Percentiles rank a stretch among this genome's conserved stretches.
These are phyloP conservation scores for Pezicula neosporulosa DNA, from an alignment of 2,329 filamentous ascomycete genomes.

Conservation along the genomic window DNA sequence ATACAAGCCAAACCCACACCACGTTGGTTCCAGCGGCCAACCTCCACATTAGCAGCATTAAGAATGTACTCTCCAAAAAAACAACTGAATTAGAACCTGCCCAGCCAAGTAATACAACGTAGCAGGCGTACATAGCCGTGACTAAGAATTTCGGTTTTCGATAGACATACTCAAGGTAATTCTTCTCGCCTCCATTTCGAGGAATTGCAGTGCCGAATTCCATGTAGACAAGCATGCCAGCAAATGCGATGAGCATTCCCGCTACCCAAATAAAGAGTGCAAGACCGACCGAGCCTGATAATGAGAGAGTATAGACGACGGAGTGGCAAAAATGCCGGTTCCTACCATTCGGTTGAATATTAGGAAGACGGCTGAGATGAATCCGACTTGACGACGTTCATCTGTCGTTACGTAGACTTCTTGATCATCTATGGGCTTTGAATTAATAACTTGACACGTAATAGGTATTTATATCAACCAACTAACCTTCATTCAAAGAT, in stretches of 20 bases:
- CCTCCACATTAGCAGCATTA: slow-evolving; percentile 58
- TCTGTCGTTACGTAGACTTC: slow-evolving; percentile 10
- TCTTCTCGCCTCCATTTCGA: slow-evolving; percentile 63
- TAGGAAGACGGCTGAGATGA: slow-evolving; percentile 52
- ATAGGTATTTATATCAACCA: too few relatives aligned
- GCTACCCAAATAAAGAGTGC: slow-evolving; percentile 61
- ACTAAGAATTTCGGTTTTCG: slow-evolving; percentile 56
- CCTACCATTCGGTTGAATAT: slow-evolving; percentile 66
- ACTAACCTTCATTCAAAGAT: too few relatives aligned
- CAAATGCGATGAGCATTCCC: slow-evolving; percentile 57
- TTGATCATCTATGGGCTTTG: too few relatives aligned
- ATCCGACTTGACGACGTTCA: slow-evolving; percentile 48
- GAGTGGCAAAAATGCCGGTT: slow-evolving; percentile 65
- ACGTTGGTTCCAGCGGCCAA: slow-evolving; percentile 64
- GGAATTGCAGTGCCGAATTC: slow-evolving; percentile 65
- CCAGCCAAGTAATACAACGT: slow-evolving; percentile 62
- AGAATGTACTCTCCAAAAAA: slow-evolving; percentile 72
- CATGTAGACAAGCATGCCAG: slow-evolving; percentile 61
- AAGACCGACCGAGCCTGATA: slow-evolving; percentile 59
- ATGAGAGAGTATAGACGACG: slow-evolving; percentile 52
- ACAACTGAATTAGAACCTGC: slow-evolving; percentile 65
- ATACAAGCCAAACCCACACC: slow-evolving; percentile 65
- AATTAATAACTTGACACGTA: too few relatives aligned
- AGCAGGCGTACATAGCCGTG: slow-evolving; percentile 57
- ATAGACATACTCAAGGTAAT: slow-evolving; percentile 64